Evolutionary conservation across 768 basidiomycete genomes (phyloP).

Genomic region (Naganishia antarctica): DNA sequence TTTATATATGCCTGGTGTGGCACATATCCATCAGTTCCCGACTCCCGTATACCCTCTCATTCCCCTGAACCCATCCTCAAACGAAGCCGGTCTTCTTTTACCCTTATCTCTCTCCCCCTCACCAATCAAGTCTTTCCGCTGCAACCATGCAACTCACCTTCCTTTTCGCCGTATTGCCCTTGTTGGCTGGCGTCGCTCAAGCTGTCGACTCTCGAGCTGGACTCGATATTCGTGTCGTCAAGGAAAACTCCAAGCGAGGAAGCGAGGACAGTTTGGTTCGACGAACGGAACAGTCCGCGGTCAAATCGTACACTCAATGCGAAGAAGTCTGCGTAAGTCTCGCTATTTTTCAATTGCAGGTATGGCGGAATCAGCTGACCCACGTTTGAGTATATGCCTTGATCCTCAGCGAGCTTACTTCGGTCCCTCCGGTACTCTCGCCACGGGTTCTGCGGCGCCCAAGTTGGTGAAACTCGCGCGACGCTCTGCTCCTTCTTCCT

Average conservation of each 20-base stretch:
- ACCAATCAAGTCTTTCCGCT: neutral
- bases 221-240: constrained; percentile 15
- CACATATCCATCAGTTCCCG: no score
- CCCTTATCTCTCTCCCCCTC: neutral
- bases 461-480: constrained; percentile 6
- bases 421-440: constrained; percentile 6
- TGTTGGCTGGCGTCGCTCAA: constrained; percentile 17
- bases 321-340: constrained; percentile 17
- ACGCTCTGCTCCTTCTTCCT: constrained; percentile 4
- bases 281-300: neutral
- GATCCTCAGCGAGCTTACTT: constrained; percentile 18
- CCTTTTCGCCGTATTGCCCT: constrained; percentile 18
- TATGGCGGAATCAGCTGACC: no score
- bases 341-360: no score
- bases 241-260: constrained; percentile 15
- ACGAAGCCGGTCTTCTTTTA: constrained; percentile 14
- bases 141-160: constrained; percentile 10
- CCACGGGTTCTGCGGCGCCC: neutral
- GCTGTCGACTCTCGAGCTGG: neutral
- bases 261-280: constrained; percentile 1
- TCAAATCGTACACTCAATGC: constrained; percentile 15
- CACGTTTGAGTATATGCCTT: no score
- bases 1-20: neutral
- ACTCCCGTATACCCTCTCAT: no score
- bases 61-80: neutral